A percentile compares a stretch with the other conserved stretches of the same genome.
These are phyloP conservation scores for Phialophora chinensis DNA, from an alignment of 2,329 filamentous ascomycete species.

Conservation along the genomic window DNA sequence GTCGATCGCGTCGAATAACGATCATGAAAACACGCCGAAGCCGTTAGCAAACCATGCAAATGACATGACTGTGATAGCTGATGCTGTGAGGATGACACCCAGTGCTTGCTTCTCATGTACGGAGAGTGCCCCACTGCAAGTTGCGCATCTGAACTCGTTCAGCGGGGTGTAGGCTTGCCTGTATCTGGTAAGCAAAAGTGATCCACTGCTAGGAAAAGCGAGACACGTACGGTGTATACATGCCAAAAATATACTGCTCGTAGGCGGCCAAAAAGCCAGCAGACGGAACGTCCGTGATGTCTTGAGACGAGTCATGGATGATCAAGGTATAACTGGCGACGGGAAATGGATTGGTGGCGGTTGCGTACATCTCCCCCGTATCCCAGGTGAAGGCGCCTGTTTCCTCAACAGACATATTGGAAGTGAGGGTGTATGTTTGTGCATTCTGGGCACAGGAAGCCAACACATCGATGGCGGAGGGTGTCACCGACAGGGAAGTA, in stretches of 20 bases:
- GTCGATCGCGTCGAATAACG: neutral
- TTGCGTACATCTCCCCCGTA: constrained; percentile 59
- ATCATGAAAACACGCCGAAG: constrained; percentile 45
- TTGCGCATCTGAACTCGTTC: constrained; percentile 61
- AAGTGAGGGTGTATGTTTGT: constrained; percentile 65
- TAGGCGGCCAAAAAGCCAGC: constrained; percentile 63
- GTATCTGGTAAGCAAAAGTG: constrained; percentile 38
- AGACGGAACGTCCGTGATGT: constrained; percentile 56
- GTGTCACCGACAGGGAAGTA: constrained; percentile 63
- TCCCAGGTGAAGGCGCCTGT: constrained; percentile 66
- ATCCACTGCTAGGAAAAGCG: constrained; percentile 44
- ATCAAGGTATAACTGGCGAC: constrained; percentile 68
- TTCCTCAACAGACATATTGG: constrained; percentile 61
- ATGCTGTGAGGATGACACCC: constrained; percentile 62
- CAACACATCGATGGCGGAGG: constrained; percentile 65
- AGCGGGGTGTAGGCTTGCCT: constrained; percentile 39
- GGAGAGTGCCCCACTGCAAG: constrained; percentile 60
- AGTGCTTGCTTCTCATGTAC: constrained; percentile 61
- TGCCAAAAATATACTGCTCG: constrained; percentile 63
- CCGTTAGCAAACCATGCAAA: constrained; percentile 60
- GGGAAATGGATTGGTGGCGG: constrained; percentile 58
- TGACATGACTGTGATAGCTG: constrained; percentile 61
- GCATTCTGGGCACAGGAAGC: constrained; percentile 66
- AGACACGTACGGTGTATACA: constrained; percentile 59
- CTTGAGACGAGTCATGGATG: constrained; percentile 63